Conservation (phyloP, 805 yeast genomes). For the Candida krabiensis region DNA sequence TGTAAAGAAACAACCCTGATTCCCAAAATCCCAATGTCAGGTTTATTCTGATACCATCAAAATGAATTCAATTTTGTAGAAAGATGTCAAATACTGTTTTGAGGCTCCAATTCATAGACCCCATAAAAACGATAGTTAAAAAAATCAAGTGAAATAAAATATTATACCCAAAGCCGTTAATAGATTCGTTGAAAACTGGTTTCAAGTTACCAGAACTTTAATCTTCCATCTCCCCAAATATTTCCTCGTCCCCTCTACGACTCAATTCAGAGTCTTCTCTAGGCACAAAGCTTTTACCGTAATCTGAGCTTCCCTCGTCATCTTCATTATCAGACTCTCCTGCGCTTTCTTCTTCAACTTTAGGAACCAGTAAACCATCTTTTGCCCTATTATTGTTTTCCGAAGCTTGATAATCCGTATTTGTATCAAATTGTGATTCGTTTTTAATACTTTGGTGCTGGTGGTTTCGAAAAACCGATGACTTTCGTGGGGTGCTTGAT, state of each 20-base stretch:
- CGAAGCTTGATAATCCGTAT: conserved; percentile 1
- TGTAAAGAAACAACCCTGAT: no score
- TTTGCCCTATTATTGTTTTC: conserved; percentile 8
- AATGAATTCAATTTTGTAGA: no score
- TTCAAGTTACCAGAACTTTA: no score
- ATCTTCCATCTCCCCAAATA: conserved; percentile 40
- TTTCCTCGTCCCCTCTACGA: conserved; percentile 15
- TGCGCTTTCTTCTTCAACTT: conserved; percentile 13
- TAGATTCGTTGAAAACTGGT: no score
- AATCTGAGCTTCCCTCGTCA: conserved; percentile 18
- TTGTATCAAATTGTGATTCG: conserved; percentile 1
- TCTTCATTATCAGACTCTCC: conserved; percentile 17
- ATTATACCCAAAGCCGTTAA: no score
- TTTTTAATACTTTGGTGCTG: not conserved
- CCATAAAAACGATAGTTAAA: no score
- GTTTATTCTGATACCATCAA: no score
- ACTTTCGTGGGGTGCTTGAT: conserved; percentile 15
- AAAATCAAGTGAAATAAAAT: no score
- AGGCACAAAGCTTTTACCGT: conserved; percentile 16
- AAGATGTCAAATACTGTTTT: no score
- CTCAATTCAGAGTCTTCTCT: conserved; percentile 7
- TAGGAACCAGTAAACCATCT: conserved; percentile 20
- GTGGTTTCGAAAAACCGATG: conserved; percentile 10
- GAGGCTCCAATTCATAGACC: no score
- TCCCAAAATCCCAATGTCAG: no score